Conservation (phyloP, 1,284 basidiomycete species). For the Ceratobasidium sp. region DNA sequence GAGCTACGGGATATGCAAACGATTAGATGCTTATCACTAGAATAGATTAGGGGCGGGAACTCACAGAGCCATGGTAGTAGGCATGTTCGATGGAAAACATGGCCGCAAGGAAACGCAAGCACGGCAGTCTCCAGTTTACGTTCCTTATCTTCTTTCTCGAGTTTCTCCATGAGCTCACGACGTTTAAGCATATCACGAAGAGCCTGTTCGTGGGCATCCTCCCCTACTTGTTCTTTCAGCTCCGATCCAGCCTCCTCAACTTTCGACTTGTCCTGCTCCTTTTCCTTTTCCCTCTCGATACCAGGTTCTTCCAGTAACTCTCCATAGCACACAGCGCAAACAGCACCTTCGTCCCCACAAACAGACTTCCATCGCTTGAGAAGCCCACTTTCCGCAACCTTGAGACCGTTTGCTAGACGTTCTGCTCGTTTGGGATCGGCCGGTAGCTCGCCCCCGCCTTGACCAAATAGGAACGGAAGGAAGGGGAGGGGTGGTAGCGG, state of each 20-base stretch:
- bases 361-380: constrained; percentile 39
- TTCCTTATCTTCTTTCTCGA: constrained; percentile 32
- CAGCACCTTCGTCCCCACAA: constrained; percentile 35
- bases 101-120: constrained; percentile 78
- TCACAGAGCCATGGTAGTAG: constrained; percentile 78
- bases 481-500: background rate
- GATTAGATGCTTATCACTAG: background rate
- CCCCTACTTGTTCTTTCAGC: background rate
- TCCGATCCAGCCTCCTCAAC: constrained; percentile 1
- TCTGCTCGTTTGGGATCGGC: constrained; percentile 37
- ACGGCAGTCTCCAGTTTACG: constrained; percentile 53
- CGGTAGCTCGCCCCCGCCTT: constrained; percentile 11
- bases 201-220: constrained; percentile 22
- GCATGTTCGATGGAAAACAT: constrained; percentile 81
- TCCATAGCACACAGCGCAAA: constrained; percentile 39
- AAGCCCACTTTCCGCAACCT: constrained; percentile 29
- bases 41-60: background rate
- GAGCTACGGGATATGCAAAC: constrained; percentile 62
- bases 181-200: constrained; percentile 27
- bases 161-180: constrained; percentile 32
- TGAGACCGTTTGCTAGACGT: constrained; percentile 31
- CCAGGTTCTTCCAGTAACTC: constrained; percentile 38
- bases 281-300: constrained; percentile 37
- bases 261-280: constrained; percentile 14
- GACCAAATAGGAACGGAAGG: constrained; percentile 19